Conservation (phyloP, 176 grass and related monocot genomes). For the Aegilops longissima region DNA sequence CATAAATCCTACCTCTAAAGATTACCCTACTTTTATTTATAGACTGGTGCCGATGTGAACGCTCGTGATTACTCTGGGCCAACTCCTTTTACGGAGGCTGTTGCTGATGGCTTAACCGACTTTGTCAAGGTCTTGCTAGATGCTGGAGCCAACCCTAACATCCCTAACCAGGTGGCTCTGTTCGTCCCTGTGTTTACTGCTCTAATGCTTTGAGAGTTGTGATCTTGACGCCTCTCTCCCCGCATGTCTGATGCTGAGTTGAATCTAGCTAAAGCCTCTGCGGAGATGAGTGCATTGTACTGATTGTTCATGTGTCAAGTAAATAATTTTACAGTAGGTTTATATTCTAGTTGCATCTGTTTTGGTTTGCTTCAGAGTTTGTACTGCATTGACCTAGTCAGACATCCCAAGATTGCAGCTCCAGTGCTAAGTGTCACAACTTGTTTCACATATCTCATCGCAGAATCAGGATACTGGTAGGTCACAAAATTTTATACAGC, state of each 20-base stretch:
- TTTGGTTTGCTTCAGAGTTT: background rate
- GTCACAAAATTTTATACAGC: background rate
- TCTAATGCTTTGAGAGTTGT: background rate
- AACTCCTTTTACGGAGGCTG: conserved; percentile 4
- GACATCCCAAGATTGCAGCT: conserved; percentile 1
- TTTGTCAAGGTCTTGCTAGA: conserved; percentile 39
- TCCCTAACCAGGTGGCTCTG: conserved; percentile 16
- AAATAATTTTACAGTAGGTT: background rate
- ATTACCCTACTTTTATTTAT: background rate
- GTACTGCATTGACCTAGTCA: background rate
- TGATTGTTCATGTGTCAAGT: background rate
- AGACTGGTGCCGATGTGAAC: conserved; percentile 54
- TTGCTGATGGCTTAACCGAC: conserved; percentile 17
- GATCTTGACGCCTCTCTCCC: background rate
- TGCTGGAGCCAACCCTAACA: conserved; percentile 44
- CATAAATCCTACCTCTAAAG: background rate
- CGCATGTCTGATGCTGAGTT: background rate
- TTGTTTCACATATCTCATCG: background rate
- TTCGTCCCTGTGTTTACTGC: background rate
- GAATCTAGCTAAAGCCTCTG: background rate
- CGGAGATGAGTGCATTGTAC: background rate
- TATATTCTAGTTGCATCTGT: background rate
- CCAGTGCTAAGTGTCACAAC: background rate
- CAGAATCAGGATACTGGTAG: background rate
- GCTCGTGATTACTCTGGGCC: background rate